phyloP scores from a whole-genome alignment of 768 basidiomycete genomes.

The Neoboletus brunneissimus region DNA sequence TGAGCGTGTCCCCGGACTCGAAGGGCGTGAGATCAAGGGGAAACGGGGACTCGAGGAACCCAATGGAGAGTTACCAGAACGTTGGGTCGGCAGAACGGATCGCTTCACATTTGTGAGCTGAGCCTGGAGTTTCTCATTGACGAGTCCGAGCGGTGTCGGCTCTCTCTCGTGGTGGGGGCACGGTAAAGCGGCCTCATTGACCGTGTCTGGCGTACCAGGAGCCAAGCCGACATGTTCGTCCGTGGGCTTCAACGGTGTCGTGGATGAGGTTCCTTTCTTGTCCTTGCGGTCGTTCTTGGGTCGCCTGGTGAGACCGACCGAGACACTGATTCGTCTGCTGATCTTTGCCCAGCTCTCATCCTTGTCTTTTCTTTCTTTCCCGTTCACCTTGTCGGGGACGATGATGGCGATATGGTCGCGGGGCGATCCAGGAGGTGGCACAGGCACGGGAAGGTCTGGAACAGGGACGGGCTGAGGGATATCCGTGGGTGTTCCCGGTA shows the following conservation, averaged over 20 bases:
- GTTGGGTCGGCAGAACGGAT: slow-evolving; percentile 21
- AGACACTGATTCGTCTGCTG: slow-evolving; percentile 59
- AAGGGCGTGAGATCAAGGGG: slow-evolving; percentile 27
- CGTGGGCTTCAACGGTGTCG: slow-evolving; percentile 32
- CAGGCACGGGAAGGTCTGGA: slow-evolving; percentile 2
- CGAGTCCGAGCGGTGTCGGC: slow-evolving; percentile 21
- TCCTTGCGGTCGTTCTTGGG: slow-evolving; percentile 37
- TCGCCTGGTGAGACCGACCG: slow-evolving; percentile 44
- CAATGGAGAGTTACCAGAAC: slow-evolving; percentile 18
- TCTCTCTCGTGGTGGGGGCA: slow-evolving; percentile 16
- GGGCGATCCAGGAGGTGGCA: slow-evolving; percentile 11
- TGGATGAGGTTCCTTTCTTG: slow-evolving; percentile 23
- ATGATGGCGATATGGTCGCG: slow-evolving; percentile 37
- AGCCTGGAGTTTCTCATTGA: slow-evolving; percentile 25
- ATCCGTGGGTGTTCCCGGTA: slow-evolving; percentile 17
- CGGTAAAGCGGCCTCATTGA: slow-evolving; percentile 1
- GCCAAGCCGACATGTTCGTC: slow-evolving; percentile 17
- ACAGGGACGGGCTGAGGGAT: slow-evolving; percentile 4
- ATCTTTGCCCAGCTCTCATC: slow-evolving; percentile 60
- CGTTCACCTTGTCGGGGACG: slow-evolving; percentile 33
- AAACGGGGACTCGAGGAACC: slow-evolving; percentile 19
- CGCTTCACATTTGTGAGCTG: slow-evolving; percentile 29
- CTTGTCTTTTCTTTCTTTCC: slow-evolving; percentile 38
- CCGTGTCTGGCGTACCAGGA: slow-evolving; percentile 1
- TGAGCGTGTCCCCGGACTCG: slow-evolving; percentile 31